Evolutionary conservation across 441 rosid genomes (phyloP), one percentile per base, ranked within the genome.

Genomic region (Geranium incanum): DNA sequence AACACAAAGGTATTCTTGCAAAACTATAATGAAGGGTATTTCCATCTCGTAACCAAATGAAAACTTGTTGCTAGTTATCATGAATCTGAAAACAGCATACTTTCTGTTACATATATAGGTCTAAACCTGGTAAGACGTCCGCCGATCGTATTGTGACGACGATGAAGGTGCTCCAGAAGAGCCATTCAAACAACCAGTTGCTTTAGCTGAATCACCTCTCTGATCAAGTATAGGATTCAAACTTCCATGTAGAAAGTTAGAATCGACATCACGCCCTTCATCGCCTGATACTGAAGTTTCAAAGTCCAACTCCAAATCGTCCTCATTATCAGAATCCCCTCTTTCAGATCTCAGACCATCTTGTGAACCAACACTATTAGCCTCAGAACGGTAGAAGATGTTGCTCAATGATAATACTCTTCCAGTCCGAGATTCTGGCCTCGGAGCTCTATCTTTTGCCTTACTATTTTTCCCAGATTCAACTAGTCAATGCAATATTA

Each of bases 281-380:
- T 95, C 97, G 50, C 91, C 98, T 0, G 96, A 86, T 52, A 86
- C 16, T 69, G 96, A 84, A 67, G 98, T 81, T 79, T 89, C 96
- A 73, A 95, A 86, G 76, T 89, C 96, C 75, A 95, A 83, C 80
- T 92, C 99, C 84, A 92, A 69, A 77, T 95, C 98, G 74, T 90
- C 98, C 19, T 92, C 96, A 83, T 86, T 86, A 84, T 90, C 96
- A 75, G 98, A 95, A 70, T 95, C 96, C 79, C 88, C 98, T 83
- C 97, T 86, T 79, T 90, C 97, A 41, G 97, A 88, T 83, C 93
- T 88, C 41, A 87, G 91, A 76, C 87, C 93, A 78, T 91, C 97
- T 83, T 84, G 93, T 13, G 93, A 89, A 80, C 86, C 86, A 75
- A 91, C 98, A 78, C 89, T 89, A 71, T 83, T 88, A 74, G 87